A percentile compares a stretch with the other conserved stretches of the same genome.
Evolutionary conservation across 768 basidiomycete species (phyloP).

Genomic region (Lentinula lateritia): DNA sequence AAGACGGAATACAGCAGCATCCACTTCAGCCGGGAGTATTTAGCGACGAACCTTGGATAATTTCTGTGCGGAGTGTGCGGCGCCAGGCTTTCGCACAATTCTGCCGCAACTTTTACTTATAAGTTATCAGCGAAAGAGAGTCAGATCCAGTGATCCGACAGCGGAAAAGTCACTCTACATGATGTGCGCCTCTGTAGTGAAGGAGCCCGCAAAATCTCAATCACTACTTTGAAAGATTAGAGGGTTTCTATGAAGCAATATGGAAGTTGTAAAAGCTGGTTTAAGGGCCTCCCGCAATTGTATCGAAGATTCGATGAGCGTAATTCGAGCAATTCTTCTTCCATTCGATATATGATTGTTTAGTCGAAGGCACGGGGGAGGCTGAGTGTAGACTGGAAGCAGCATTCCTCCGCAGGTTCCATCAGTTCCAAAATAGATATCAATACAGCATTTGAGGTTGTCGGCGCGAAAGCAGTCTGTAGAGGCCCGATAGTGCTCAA

Average conservation of each 20-base stretch:
- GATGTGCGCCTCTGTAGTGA: constrained; percentile 67
- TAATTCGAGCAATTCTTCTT: not conserved
- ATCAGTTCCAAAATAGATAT: not conserved
- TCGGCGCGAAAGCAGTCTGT: not conserved
- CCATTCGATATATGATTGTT: not conserved
- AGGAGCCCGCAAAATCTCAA: constrained; percentile 69
- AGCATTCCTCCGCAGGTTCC: not conserved
- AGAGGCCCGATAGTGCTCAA: not conserved
- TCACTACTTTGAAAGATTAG: constrained; percentile 75
- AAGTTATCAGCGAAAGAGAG: not conserved
- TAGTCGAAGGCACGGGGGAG: not conserved
- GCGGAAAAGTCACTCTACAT: constrained; percentile 26
- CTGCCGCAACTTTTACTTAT: constrained; percentile 47
- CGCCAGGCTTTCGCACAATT: constrained; percentile 37
- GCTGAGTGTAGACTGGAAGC: not conserved
- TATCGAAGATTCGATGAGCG: not conserved
- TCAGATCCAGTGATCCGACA: constrained; percentile 7
- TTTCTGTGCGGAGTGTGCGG: constrained; percentile 58
- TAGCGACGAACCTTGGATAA: constrained; percentile 78
- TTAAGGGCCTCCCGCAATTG: not conserved
- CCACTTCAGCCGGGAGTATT: constrained; percentile 79
- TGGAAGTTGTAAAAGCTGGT: constrained; percentile 9
- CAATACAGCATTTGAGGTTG: not conserved
- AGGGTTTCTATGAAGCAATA: constrained; percentile 25
- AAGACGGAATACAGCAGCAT: constrained; percentile 81